Conservation (phyloP, 768 basidiomycete species). For the Sarcomyxa edulis region DNA sequence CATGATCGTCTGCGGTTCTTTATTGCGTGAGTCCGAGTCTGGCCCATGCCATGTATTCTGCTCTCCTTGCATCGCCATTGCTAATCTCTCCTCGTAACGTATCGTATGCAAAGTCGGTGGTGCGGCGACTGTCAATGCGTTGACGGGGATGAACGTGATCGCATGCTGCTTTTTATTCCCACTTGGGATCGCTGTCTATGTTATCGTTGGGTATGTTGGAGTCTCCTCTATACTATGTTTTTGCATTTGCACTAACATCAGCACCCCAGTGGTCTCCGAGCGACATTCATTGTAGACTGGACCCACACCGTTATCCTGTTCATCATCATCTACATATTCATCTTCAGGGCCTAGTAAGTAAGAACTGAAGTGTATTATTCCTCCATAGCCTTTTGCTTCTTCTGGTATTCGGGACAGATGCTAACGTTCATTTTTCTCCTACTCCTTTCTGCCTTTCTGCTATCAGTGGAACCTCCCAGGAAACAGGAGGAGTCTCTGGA, state of each 20-base stretch:
- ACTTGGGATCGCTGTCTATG: constrained; percentile 37
- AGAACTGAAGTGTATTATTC: constrained; percentile 15
- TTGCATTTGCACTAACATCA: too few relatives aligned
- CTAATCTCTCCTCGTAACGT: too few relatives aligned
- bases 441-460: not conserved
- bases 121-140: constrained; percentile 36
- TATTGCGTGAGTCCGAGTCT: constrained; percentile 33
- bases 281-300: constrained; percentile 41
- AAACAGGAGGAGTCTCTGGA: constrained; percentile 30
- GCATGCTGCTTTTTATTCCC: constrained; percentile 43
- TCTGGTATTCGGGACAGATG: too few relatives aligned
- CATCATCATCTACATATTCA: constrained; percentile 28
- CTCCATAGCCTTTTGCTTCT: constrained; percentile 8
- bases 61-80: too few relatives aligned
- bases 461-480: constrained; percentile 28
- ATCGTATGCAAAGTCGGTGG: constrained; percentile 30
- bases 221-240: too few relatives aligned
- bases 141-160: constrained; percentile 39
- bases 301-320: constrained; percentile 42
- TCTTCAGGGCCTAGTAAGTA: too few relatives aligned
- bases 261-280: constrained; percentile 37
- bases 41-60: too few relatives aligned
- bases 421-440: constrained; percentile 5
- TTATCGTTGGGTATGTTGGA: too few relatives aligned
- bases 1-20: constrained; percentile 43